Base-by-base conservation (phyloP, 2,329 filamentous ascomycete species). In the Fusarium bulbicola region DNA sequence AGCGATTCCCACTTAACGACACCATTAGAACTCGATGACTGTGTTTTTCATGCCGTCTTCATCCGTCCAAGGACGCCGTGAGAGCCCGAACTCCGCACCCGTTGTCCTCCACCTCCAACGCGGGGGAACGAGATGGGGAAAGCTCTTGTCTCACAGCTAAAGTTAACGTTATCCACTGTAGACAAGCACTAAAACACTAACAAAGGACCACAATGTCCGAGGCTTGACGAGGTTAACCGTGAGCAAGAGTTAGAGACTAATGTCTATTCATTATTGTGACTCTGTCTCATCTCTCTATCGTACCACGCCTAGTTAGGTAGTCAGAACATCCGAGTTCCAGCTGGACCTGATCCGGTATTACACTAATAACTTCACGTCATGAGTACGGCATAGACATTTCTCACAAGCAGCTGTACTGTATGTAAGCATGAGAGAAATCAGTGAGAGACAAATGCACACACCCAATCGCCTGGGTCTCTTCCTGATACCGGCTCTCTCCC, bases 401-500 rank as follows among this genome's bases (percentile, higher is more conserved):
- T 50, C 21, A n/a, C 59, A 60, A 53, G 60, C 20, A 56, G 11
- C 18, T 42, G 11, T 15, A 32, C 21, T 42, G 4, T 45, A 45
- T 14, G 42, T 47, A 46, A 28, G 26, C 39, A 59, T 36, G 16
- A n/a, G 24, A 32, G 40, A 58, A 18, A 39, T 40, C 24, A 24
- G 34, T 43, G 37, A 50, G 32, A 63, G 14, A 59, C 18, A 24
- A 30, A 47, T 26, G 50, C 26, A 34, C 58, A 68, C 50, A 69
- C 58, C 66, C 58, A 69, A 69, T 69, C 66, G 66, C 64, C 50
- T 64, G 37, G n/a, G 16, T 37, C 34, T 46, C n/a, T 43, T 66
- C 40, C 65, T 50, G 63, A 47, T 26, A 37, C 50, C 46, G 63
- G 40, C 68, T 60, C 57, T 40, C 60, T 74, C 73, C 75, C 73